Evolutionary conservation across 805 yeast genomes (phyloP).

Genomic region (Saccharomycopsis oosterbeekiorum): DNA sequence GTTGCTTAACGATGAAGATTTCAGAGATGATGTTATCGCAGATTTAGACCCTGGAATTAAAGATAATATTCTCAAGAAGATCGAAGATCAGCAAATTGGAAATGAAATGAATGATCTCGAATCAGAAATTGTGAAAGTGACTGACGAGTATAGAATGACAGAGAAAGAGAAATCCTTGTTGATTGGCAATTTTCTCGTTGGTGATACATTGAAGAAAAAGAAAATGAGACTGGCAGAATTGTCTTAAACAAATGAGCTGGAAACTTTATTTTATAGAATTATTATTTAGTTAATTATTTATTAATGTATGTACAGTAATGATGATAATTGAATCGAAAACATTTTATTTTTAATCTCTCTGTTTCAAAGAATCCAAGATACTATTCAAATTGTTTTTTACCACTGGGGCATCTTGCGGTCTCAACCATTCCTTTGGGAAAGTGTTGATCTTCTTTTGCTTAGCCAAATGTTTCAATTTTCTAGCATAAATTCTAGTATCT

Average conservation of each 20-base stretch:
- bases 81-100: conserved; percentile 17
- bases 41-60: conserved; percentile 27
- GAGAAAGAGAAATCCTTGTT: not conserved
- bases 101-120: not conserved
- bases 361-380: not conserved
- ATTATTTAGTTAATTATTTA: not conserved
- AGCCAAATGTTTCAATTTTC: conserved; percentile 29
- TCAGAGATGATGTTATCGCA: conserved; percentile 19
- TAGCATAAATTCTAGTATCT: conserved; percentile 53
- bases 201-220: not conserved
- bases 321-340: not conserved
- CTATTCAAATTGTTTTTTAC: conserved; percentile 20
- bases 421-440: conserved; percentile 77
- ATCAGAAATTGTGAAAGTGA: not conserved
- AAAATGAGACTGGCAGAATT: not conserved
- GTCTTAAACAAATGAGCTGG: not conserved
- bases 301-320: not conserved
- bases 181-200: not conserved
- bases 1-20: conserved; percentile 20
- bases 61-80: conserved; percentile 20
- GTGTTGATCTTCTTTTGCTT: conserved; percentile 29
- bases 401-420: conserved; percentile 62
- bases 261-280: not conserved
- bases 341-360: not conserved
- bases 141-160: not conserved